Percentiles rank a stretch among this genome's conserved stretches.
Conservation (phyloP, 1,284 basidiomycete species). For the Trametes versicolor region DNA sequence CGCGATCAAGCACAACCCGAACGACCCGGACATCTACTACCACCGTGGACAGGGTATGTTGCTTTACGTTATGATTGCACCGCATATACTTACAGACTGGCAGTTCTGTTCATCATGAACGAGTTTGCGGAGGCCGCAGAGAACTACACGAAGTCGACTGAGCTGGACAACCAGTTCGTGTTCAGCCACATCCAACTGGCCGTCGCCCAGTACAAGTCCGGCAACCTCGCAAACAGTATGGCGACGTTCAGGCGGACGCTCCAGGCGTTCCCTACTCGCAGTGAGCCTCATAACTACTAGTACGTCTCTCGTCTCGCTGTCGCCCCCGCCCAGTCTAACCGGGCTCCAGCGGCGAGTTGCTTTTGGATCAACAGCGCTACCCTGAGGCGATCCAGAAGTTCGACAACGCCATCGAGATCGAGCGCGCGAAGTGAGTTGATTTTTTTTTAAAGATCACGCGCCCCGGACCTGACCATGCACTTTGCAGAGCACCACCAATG, state of each 20-base stretch:
- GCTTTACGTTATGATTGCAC: not conserved
- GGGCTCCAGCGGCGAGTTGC: slow-evolving; percentile 84
- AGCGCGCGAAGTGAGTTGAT: slow-evolving; percentile 73
- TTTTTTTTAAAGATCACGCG: not conserved
- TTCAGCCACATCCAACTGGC: slow-evolving; percentile 98
- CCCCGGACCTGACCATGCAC: slow-evolving; percentile 12
- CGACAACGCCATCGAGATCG: slow-evolving; percentile 91
- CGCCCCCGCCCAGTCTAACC: not conserved
- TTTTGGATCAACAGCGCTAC: slow-evolving; percentile 93
- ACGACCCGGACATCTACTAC: slow-evolving; percentile 98
- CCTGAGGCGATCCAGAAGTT: slow-evolving; percentile 96
- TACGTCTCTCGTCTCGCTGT: slow-evolving; percentile 50
- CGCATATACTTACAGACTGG: slow-evolving; percentile 4
- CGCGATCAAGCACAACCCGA: slow-evolving; percentile 84
- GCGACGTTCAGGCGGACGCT: slow-evolving; percentile 89
- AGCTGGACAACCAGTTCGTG: slow-evolving; percentile 87
- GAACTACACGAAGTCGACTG: slow-evolving; percentile 91
- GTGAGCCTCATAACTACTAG: slow-evolving; percentile 95
- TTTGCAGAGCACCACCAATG: slow-evolving; percentile 60
- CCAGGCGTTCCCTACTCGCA: slow-evolving; percentile 82
- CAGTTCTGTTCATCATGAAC: slow-evolving; percentile 96
- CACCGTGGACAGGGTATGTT: slow-evolving; percentile 93
- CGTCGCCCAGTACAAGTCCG: slow-evolving; percentile 96
- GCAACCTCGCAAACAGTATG: slow-evolving; percentile 84
- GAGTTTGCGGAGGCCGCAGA: slow-evolving; percentile 88